Percentiles rank a stretch among this genome's conserved stretches.
Conservation (phyloP, 208 protist species). For the Leishmania martiniquensis region DNA sequence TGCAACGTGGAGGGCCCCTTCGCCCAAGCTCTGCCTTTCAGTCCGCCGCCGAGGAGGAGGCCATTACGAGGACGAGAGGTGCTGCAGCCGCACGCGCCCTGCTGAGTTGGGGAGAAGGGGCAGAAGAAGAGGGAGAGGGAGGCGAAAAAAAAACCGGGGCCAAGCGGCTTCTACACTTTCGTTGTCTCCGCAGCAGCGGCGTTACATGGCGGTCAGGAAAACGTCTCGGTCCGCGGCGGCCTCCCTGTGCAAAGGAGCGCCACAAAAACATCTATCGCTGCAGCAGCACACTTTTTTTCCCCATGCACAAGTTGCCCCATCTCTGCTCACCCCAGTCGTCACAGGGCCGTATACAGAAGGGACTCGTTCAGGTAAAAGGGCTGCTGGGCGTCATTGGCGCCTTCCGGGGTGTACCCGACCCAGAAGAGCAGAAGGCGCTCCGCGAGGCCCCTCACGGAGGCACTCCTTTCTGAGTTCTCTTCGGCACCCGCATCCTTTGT, state of each 20-base stretch:
- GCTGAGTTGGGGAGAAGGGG: no score
- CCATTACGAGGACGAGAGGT: no score
- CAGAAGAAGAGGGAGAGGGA: no score
- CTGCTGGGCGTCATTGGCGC: conserved; percentile 41
- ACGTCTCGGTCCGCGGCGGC: not conserved
- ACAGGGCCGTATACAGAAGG: not conserved
- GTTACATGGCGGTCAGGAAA: not conserved
- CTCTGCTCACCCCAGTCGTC: no score
- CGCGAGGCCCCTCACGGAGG: conserved; percentile 23
- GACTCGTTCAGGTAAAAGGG: conserved; percentile 70
- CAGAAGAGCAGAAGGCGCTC: conserved; percentile 83
- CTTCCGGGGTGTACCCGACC: conserved; percentile 66
- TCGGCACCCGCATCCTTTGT: conserved; percentile 10
- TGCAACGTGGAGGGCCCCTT: no score
- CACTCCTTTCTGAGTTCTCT: no score
- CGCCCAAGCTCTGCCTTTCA: no score
- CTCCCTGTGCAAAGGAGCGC: not conserved
- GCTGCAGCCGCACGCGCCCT: no score
- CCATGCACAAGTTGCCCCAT: not conserved
- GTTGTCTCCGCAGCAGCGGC: not conserved
- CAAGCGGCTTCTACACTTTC: not conserved
- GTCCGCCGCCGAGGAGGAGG: no score
- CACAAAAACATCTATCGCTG: not conserved
- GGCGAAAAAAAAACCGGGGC: no score
- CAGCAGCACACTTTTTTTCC: not conserved